Conservation (phyloP, 1,139 yeast species). For the Sugiyamaella pinicola region DNA sequence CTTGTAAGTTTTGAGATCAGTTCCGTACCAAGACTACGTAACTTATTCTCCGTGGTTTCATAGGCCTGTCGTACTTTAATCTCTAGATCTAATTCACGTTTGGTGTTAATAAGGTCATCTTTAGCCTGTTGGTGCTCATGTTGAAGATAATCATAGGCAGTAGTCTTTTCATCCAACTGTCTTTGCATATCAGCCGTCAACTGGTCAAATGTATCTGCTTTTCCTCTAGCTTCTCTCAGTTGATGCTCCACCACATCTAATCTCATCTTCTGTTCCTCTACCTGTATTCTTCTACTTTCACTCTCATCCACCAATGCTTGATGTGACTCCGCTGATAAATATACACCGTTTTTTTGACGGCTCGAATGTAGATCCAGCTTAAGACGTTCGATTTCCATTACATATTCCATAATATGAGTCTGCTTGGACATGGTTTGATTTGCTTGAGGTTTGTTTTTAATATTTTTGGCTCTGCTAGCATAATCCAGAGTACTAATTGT, state of each 20-base stretch:
- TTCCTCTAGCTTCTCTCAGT: slow-evolving; percentile 30
- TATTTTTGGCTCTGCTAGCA: slow-evolving; percentile 75
- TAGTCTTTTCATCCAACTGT: slow-evolving; percentile 7
- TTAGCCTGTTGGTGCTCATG: slow-evolving; percentile 13
- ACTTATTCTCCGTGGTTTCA: slow-evolving; percentile 38
- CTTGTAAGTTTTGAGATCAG: slow-evolving; percentile 2
- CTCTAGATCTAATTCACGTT: slow-evolving; percentile 33
- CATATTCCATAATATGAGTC: slow-evolving; percentile 48
- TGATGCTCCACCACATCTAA: slow-evolving; percentile 46
- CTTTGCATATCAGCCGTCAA: slow-evolving; percentile 14
- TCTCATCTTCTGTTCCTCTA: slow-evolving; percentile 48
- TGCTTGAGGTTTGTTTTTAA: slow-evolving; percentile 71
- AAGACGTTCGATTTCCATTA: slow-evolving; percentile 53
- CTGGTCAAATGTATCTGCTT: slow-evolving; percentile 21
- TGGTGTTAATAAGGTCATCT: slow-evolving; percentile 28
- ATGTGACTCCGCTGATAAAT: slow-evolving; percentile 52
- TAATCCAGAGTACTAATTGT: slow-evolving; percentile 82
- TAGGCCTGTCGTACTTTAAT: slow-evolving; percentile 37
- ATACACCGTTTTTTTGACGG: slow-evolving; percentile 58
- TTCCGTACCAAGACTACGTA: slow-evolving; percentile 34
- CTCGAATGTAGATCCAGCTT: slow-evolving; percentile 60
- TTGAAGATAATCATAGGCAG: slow-evolving; percentile 11
- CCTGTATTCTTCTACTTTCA: slow-evolving; percentile 46
- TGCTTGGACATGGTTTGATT: slow-evolving; percentile 52
- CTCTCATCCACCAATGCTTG: slow-evolving; percentile 46